Evolutionary conservation across 1,284 basidiomycete genomes (phyloP).

Genomic region (Agroathelia rolfsii): DNA sequence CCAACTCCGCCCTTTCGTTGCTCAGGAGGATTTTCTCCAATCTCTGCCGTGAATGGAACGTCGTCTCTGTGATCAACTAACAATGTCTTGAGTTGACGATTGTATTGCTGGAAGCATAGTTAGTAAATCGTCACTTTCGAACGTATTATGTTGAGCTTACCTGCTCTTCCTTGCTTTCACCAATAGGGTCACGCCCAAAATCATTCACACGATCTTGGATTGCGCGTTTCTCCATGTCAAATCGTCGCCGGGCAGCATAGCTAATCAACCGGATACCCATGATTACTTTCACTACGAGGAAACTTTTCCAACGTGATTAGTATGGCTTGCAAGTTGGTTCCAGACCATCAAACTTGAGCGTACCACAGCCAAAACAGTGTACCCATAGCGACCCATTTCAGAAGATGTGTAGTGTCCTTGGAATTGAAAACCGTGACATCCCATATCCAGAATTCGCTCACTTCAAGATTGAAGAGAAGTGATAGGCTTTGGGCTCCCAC

Average conservation of each 20-base stretch:
- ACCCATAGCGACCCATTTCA: constrained; percentile 59
- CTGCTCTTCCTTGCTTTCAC: constrained; percentile 78
- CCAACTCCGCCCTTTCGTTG: too few species aligned
- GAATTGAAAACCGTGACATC: constrained; percentile 33
- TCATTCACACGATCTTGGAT: constrained; percentile 70
- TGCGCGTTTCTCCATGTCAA: constrained; percentile 69
- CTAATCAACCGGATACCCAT: constrained; percentile 80
- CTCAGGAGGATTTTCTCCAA: constrained; percentile 45
- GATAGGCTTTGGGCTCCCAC: constrained; percentile 78
- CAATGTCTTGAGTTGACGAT: constrained; percentile 65
- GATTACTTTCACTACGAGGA: constrained; percentile 80
- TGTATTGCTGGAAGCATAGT: constrained; percentile 42
- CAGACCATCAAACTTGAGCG: too few species aligned
- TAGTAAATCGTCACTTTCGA: constrained; percentile 5
- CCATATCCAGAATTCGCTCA: constrained; percentile 32
- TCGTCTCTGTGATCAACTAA: constrained; percentile 65
- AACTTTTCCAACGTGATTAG: too few species aligned
- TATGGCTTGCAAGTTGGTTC: too few species aligned
- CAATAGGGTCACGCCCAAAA: constrained; percentile 78
- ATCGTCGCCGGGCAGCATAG: constrained; percentile 68
- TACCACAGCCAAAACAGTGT: constrained; percentile 78
- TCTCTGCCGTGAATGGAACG: constrained; percentile 54
- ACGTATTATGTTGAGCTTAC: constrained; percentile 30
- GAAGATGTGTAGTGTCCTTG: constrained; percentile 41
- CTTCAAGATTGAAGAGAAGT: constrained; percentile 43